Evolutionary conservation across 2,329 filamentous ascomycete species (phyloP), one percentile per base, ranked within the genome.

Genomic region (Aureobasidium lini): DNA sequence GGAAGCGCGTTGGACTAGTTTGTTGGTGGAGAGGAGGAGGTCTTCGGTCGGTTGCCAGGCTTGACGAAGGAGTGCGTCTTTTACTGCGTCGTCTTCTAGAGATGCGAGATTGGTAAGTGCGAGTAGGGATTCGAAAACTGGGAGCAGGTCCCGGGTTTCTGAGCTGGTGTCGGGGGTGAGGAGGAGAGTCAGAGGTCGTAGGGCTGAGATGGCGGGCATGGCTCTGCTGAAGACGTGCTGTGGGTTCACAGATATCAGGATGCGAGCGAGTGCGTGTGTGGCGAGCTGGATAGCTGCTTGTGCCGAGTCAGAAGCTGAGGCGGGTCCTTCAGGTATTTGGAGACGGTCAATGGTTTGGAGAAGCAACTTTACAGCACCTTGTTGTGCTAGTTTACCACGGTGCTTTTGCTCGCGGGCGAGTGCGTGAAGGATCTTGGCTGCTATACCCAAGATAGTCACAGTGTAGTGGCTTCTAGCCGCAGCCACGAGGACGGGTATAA

Each of bases 41-140:
- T 96, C 90, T 71, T 97, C 94, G 44, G 96, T 81, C 18, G 84
- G 83, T 0, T 84, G 71, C 83, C 90, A 95, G 0, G 87, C 84
- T 4, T 82, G 77, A 9, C 88, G 84, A 37, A 96, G 84, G 52
- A 96, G 92, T 15, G 81, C 78, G 37, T 81, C 78, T 46, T 86
- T 82, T 6, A 83, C 80, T 6, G 84, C 82, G 36, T 75, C 69
- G 43, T 87, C 81, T 57, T 92, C 87, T 52, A 77, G 72, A 0
- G 90, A 95, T 0, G 93, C 94, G 7, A 99, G 82, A 66, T 99
- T 99, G 0, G 94, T 97, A 37, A 99, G 82, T 0, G 94, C 93
- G 71, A 97, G 87, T 8, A 99, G 81, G 0, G 88, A 82, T 73
- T 99, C 94, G 66, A 97, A 99, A 0, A 88, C 86, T 0, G 94